Evolutionary conservation across 192 early-diverging fungal species (phyloP).

Genomic region (Fimicolochytrium jonesii): DNA sequence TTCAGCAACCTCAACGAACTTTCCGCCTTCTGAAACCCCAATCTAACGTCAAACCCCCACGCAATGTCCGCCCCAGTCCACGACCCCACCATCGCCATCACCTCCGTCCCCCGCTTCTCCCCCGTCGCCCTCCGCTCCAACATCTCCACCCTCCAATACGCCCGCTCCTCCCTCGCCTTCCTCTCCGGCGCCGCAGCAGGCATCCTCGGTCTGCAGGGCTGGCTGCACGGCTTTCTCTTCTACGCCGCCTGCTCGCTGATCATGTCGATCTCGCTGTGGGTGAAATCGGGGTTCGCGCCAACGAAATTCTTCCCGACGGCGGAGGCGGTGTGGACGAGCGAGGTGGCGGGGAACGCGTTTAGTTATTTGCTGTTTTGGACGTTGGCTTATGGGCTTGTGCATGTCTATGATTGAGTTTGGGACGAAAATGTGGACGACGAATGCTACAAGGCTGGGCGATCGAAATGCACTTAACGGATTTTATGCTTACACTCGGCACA

Average conservation of each 20-base stretch:
- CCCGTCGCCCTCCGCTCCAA: slow-evolving; percentile 46
- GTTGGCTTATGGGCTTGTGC: slow-evolving; percentile 71
- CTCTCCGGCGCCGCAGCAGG: slow-evolving; percentile 82
- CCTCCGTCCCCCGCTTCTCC: slow-evolving; percentile 11
- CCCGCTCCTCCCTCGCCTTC: slow-evolving; percentile 64
- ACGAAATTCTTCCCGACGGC: slow-evolving; percentile 16
- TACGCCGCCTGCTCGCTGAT: slow-evolving; percentile 66
- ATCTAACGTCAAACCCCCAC: too few relatives aligned
- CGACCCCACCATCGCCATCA: not conserved
- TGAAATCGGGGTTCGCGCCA: slow-evolving; percentile 46
- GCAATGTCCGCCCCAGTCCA: slow-evolving; percentile 2
- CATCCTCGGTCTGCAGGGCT: slow-evolving; percentile 78
- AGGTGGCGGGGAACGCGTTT: slow-evolving; percentile 55
- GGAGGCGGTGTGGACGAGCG: slow-evolving; percentile 43
- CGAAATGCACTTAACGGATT: too few relatives aligned
- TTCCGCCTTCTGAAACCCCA: too few relatives aligned
- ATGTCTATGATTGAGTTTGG: slow-evolving; percentile 74
- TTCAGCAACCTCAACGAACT: too few relatives aligned
- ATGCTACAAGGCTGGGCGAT: too few relatives aligned
- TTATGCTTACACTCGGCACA: too few relatives aligned
- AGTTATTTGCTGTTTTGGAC: slow-evolving; percentile 77
- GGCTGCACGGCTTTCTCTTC: slow-evolving; percentile 76
- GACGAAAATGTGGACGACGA: not conserved
- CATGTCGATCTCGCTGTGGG: slow-evolving; percentile 58
- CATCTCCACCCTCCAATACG: slow-evolving; percentile 55